These are phyloP conservation scores for Paracoccidioides brasiliensis DNA, from an alignment of 2,329 filamentous ascomycete species.

Conservation along the genomic window DNA sequence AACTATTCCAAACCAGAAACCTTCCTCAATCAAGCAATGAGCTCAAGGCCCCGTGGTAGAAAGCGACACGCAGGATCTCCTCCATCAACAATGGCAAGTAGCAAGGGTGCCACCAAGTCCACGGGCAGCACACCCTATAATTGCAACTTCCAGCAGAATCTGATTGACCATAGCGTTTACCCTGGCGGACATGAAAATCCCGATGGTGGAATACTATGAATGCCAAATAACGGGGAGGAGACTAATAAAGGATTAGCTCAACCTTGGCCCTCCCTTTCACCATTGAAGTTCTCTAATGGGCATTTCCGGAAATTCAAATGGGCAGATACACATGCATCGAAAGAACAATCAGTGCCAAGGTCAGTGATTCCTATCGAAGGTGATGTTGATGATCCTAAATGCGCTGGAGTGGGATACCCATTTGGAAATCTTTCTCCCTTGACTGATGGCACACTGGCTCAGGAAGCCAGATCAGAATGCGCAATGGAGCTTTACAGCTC, in stretches of 20 bases:
- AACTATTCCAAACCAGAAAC: background rate
- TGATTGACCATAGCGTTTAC: too few relatives aligned
- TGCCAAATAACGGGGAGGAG: too few relatives aligned
- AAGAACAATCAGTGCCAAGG: constrained; percentile 12
- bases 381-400: constrained; percentile 14
- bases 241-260: constrained; percentile 12
- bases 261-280: constrained; percentile 24
- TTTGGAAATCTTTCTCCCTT: constrained; percentile 29
- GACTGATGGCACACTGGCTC: constrained; percentile 17
- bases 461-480: constrained; percentile 17
- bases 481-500: too few relatives aligned
- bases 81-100: background rate
- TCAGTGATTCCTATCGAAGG: constrained; percentile 24
- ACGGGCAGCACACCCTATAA: constrained; percentile 7
- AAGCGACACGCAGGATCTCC: constrained; percentile 4
- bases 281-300: constrained; percentile 21
- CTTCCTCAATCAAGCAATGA: constrained; percentile 1
- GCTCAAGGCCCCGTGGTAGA: background rate
- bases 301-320: constrained; percentile 20
- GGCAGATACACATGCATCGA: constrained; percentile 17
- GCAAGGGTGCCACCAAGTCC: background rate
- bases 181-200: too few relatives aligned
- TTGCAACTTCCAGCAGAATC: too few relatives aligned
- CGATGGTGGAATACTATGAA: too few relatives aligned
- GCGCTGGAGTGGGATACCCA: constrained; percentile 14